These are phyloP conservation scores for Trichosanthes cucumerina DNA, from an alignment of 306 rosid genomes.

Conservation along the genomic window DNA sequence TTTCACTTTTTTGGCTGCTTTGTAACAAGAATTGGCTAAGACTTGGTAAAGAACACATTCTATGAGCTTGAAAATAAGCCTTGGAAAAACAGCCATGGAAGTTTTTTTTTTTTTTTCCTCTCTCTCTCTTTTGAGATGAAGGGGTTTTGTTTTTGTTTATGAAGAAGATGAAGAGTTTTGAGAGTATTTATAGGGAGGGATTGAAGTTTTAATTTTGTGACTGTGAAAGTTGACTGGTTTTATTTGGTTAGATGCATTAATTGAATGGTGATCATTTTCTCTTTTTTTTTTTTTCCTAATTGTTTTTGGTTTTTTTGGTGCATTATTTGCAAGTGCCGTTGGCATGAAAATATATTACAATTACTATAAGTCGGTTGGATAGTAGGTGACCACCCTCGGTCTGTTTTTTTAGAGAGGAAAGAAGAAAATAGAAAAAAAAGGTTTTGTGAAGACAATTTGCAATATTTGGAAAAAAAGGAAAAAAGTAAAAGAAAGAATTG, in stretches of 20 bases:
- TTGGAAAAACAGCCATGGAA: slow-evolving; percentile 29
- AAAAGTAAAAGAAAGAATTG: too few relatives aligned
- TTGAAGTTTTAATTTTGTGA: slow-evolving; percentile 1
- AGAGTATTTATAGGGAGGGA: slow-evolving; percentile 42
- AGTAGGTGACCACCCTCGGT: slow-evolving; percentile 48
- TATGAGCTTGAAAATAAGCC: slow-evolving; percentile 37
- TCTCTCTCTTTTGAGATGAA: slow-evolving; percentile 15
- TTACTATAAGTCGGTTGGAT: slow-evolving; percentile 33
- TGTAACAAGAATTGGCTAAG: slow-evolving; percentile 49
- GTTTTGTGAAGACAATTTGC: background rate
- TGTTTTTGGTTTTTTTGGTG: too few relatives aligned
- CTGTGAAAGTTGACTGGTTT: slow-evolving; percentile 27
- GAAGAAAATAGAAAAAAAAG: background rate
- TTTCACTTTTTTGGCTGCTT: slow-evolving; percentile 59
- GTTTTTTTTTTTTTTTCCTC: too few relatives aligned
- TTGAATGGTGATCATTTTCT: slow-evolving; percentile 12
- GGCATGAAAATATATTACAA: background rate
- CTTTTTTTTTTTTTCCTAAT: background rate
- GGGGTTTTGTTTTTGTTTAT: background rate
- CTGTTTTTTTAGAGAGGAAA: background rate
- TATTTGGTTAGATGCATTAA: slow-evolving; percentile 59
- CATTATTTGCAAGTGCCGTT: background rate
- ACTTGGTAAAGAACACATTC: slow-evolving; percentile 51
- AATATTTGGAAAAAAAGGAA: too few relatives aligned
- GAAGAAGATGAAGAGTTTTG: slow-evolving; percentile 14